Evolutionary conservation across 345 rosid genomes (phyloP).

Genomic region (Rhizophora apiculata): DNA sequence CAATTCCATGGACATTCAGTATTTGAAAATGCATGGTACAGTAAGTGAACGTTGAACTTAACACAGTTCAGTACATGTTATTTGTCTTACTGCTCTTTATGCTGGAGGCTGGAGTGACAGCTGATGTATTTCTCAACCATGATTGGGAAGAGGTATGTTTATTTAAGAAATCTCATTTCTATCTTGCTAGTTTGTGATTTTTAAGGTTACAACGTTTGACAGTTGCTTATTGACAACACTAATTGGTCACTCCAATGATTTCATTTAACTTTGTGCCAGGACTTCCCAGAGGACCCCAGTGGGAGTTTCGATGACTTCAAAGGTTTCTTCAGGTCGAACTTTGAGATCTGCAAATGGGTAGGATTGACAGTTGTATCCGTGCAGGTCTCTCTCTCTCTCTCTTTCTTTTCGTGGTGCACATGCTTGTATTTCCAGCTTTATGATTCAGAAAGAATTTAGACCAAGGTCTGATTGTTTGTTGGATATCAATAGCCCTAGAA

Average conservation of each 20-base stretch:
- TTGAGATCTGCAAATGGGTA: slow-evolving; percentile 76
- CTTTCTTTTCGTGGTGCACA: not conserved
- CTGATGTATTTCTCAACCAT: slow-evolving; percentile 68
- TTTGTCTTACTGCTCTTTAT: slow-evolving; percentile 57
- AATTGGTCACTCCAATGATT: slow-evolving; percentile 9
- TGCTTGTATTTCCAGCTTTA: not conserved
- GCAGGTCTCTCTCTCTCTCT: slow-evolving; percentile 47
- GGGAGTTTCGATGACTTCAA: slow-evolving; percentile 64
- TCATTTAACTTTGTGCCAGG: slow-evolving; percentile 39
- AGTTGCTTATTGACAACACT: not conserved
- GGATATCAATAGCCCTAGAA: not conserved
- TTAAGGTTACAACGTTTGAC: not conserved
- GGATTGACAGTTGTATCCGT: slow-evolving; percentile 68
- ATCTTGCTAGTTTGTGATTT: not conserved
- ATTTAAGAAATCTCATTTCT: not conserved
- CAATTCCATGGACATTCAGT: not conserved
- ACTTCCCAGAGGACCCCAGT: slow-evolving; percentile 82
- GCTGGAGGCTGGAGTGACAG: slow-evolving; percentile 75
- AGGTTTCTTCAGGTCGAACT: slow-evolving; percentile 61
- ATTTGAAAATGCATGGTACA: not conserved
- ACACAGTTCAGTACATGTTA: slow-evolving; percentile 65
- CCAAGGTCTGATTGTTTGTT: not conserved
- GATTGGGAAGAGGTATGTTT: slow-evolving; percentile 70
- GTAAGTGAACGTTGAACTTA: slow-evolving; percentile 21
- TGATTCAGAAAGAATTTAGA: not conserved